These are phyloP conservation scores for Rubia occidens DNA, from an alignment of 305 asterid species.

Conservation along the genomic window DNA sequence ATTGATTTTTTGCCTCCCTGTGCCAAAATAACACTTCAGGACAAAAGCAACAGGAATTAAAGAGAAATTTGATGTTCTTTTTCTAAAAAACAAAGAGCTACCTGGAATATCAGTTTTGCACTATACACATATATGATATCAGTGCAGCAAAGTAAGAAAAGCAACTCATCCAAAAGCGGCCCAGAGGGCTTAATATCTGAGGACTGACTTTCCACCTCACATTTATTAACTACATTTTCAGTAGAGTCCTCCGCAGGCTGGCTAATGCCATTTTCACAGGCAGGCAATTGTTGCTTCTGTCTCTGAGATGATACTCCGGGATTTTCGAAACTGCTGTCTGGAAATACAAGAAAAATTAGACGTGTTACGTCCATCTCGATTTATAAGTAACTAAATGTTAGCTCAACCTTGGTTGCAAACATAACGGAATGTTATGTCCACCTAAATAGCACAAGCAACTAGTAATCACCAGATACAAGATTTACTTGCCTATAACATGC, in stretches of 20 bases:
- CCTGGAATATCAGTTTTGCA: conserved; percentile 57
- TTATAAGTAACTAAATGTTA: conserved; percentile 13
- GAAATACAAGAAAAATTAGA: conserved; percentile 13
- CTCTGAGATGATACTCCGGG: conserved; percentile 26
- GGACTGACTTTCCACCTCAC: conserved; percentile 28
- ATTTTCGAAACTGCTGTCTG: conserved; percentile 40
- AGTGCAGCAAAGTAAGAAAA: conserved; percentile 61
- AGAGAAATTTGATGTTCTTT: neutral
- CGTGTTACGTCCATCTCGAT: neutral
- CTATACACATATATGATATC: conserved; percentile 47
- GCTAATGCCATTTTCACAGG: conserved; percentile 27
- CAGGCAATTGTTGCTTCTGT: conserved; percentile 21
- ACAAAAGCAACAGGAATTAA: conserved; percentile 15
- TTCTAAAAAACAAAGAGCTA: conserved; percentile 24
- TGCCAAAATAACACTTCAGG: conserved; percentile 19
- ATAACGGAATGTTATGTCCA: conserved; percentile 17
- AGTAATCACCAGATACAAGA: conserved; percentile 14
- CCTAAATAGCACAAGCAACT: conserved; percentile 16
- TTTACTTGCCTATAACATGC: conserved; percentile 73
- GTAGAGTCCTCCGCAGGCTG: conserved; percentile 31
- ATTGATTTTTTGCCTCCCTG: conserved; percentile 66
- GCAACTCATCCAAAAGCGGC: conserved; percentile 36
- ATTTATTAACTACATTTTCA: conserved; percentile 31
- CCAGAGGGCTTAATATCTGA: conserved; percentile 28
- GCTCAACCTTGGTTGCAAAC: conserved; percentile 16